Conservation (phyloP, 176 grass and related monocot species). For the Typha latifolia region DNA sequence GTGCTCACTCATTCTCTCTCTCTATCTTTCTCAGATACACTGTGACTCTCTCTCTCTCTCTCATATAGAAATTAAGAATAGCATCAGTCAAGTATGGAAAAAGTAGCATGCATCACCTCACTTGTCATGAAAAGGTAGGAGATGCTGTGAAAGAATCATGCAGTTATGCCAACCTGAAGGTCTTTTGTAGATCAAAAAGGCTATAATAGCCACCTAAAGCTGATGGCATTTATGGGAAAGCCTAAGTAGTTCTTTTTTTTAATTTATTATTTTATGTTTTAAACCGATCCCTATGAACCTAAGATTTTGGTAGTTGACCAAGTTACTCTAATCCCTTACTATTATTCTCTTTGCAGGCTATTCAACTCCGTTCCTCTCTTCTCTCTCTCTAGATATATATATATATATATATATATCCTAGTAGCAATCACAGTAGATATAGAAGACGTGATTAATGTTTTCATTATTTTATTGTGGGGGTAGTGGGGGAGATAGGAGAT, state of each 20-base stretch:
- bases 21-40: background rate
- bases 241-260: background rate
- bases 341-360: too few species aligned
- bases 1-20: background rate
- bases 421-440: background rate
- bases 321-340: background rate
- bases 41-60: background rate
- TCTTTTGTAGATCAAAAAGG: background rate
- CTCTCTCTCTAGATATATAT: too few species aligned
- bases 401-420: too few species aligned
- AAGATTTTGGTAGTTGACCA: conserved; percentile 22
- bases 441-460: background rate
- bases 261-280: background rate
- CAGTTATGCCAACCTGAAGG: background rate
- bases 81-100: background rate
- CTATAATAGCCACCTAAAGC: background rate
- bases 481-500: background rate
- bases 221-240: background rate
- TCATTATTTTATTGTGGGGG: background rate
- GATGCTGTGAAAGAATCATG: background rate
- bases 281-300: background rate
- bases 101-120: background rate
- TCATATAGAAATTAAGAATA: too few species aligned
- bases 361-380: background rate
- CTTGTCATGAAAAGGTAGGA: background rate